Evolutionary conservation across 2,329 filamentous ascomycete species (phyloP).

Genomic region (Colletotrichum salicis): DNA sequence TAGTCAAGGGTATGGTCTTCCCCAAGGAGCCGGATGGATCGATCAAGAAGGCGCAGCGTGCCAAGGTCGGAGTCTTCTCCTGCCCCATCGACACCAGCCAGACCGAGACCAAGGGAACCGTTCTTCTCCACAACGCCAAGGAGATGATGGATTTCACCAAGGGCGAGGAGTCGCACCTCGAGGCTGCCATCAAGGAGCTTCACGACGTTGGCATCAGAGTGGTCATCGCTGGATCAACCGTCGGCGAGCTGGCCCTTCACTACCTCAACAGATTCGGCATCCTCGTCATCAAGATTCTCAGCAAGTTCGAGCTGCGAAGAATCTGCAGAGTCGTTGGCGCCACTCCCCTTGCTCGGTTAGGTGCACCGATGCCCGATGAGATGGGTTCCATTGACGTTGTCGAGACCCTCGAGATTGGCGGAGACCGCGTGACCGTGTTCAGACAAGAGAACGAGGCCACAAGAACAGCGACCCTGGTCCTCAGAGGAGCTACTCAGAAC

Average conservation of each 20-base stretch:
- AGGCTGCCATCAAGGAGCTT: conserved; percentile 92
- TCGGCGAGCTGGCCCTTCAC: conserved; percentile 91
- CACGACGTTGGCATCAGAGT: conserved; percentile 94
- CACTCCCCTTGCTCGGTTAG: conserved; percentile 93
- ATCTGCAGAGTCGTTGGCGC: conserved; percentile 96
- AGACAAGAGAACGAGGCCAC: conserved; percentile 94
- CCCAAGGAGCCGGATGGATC: conserved; percentile 92
- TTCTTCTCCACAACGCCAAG: conserved; percentile 94
- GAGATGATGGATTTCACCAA: conserved; percentile 99
- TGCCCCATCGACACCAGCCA: conserved; percentile 95
- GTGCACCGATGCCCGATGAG: conserved; percentile 99
- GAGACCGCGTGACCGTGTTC: conserved; percentile 98
- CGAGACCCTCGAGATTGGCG: conserved; percentile 96
- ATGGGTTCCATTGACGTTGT: conserved; percentile 96
- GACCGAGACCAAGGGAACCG: conserved; percentile 98
- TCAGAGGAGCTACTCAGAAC: conserved; percentile 96
- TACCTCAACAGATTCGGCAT: conserved; percentile 98
- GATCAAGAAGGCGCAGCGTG: conserved; percentile 89
- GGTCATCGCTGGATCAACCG: conserved; percentile 89
- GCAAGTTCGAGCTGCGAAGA: conserved; percentile 96
- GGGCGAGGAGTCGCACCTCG: conserved; percentile 93
- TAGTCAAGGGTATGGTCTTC: conserved; percentile 99
- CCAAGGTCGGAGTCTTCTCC: conserved; percentile 96
- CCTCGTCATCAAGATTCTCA: conserved; percentile 94
- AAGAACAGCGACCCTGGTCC: conserved; percentile 91